Conservation (phyloP, 441 rosid species). For the Euphorbia celastroides region DNA sequence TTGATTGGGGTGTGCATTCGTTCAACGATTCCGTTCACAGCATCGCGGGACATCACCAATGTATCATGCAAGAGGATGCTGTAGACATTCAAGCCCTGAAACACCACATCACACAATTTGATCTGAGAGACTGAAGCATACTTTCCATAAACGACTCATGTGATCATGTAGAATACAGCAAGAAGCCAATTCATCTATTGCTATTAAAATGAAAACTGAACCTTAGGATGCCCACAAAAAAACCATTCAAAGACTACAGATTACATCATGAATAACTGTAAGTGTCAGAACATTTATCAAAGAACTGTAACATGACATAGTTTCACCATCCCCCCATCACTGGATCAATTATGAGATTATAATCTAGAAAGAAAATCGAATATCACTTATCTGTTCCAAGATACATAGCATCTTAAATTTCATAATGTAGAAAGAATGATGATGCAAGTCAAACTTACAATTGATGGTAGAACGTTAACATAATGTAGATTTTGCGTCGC, state of each 20-base stretch:
- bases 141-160: not conserved
- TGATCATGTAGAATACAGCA: not conserved
- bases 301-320: no score
- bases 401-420: not conserved
- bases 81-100: conserved; percentile 86
- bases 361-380: not conserved
- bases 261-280: not conserved
- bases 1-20: conserved; percentile 86
- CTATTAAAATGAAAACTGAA: not conserved
- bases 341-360: not conserved
- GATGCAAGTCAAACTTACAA: conserved; percentile 51
- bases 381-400: conserved; percentile 1
- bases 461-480: conserved; percentile 70
- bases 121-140: not conserved
- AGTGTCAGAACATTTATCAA: no score
- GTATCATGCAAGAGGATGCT: conserved; percentile 86
- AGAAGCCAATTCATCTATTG: not conserved
- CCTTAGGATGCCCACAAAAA: not conserved
- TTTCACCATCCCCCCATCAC: not conserved
- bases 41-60: conserved; percentile 85
- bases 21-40: conserved; percentile 69
- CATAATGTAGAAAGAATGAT: not conserved
- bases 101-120: not conserved
- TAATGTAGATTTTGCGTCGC: conserved; percentile 85
- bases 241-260: not conserved